Evolutionary conservation across 495 filamentous ascomycete species (phyloP).

Genomic region (Tuber aestivum): DNA sequence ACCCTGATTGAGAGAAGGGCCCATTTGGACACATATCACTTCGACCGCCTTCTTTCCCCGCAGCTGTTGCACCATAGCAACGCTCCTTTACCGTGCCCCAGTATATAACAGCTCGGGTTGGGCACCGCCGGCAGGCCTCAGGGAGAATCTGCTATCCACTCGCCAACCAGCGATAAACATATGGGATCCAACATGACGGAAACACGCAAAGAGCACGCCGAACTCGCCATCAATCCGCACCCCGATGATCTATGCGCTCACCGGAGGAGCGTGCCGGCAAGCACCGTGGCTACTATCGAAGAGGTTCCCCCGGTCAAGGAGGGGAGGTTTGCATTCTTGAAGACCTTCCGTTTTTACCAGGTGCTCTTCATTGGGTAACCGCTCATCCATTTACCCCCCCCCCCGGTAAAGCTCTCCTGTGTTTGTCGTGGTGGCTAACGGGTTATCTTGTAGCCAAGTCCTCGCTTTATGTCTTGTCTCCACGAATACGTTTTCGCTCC

Average conservation of each 20-base stretch:
- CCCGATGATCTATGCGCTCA: not conserved
- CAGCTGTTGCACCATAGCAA: too few species aligned
- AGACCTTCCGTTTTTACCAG: constrained; percentile 79
- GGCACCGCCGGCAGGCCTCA: not conserved
- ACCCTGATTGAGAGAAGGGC: not conserved
- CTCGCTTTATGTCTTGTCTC: constrained; percentile 81
- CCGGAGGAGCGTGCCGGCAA: not conserved
- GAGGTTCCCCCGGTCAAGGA: not conserved
- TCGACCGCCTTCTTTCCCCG: not conserved
- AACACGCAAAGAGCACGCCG: constrained; percentile 7
- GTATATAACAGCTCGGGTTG: not conserved
- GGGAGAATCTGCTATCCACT: not conserved
- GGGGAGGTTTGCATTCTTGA: constrained; percentile 64
- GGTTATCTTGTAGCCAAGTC: constrained; percentile 55
- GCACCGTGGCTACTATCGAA: not conserved
- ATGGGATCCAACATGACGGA: not conserved
- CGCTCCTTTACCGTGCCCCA: not conserved
- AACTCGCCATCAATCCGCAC: not conserved
- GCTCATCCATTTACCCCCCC: constrained; percentile 2
- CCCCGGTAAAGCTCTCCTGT: not conserved
- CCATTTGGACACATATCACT: not conserved
- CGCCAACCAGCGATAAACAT: constrained; percentile 1
- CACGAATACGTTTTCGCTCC: constrained; percentile 78
- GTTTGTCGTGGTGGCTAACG: constrained; percentile 13
- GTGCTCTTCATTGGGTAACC: constrained; percentile 68